A percentile compares a stretch with the other conserved stretches of the same genome.
Evolutionary conservation across 2,329 filamentous ascomycete species (phyloP).

Genomic region (Corynespora cassiicola): DNA sequence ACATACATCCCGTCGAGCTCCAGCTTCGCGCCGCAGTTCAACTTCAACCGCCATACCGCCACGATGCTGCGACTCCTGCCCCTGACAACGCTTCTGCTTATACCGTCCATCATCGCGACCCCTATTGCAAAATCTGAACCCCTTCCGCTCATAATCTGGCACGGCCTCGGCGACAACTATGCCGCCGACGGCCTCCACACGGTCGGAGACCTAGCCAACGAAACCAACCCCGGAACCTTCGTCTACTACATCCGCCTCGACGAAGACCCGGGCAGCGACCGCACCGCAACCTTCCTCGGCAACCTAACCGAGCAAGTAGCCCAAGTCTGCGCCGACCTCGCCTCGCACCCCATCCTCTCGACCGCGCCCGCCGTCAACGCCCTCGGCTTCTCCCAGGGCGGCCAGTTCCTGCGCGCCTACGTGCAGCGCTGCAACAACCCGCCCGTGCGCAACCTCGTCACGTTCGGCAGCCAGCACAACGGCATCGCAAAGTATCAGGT

Average conservation of each 20-base stretch:
- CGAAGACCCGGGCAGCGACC: constrained; percentile 71
- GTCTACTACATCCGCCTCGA: constrained; percentile 80
- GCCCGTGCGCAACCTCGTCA: constrained; percentile 78
- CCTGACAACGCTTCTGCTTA: constrained; percentile 27
- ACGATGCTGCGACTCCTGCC: constrained; percentile 29
- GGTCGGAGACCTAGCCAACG: constrained; percentile 74
- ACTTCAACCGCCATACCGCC: constrained; percentile 11
- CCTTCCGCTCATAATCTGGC: constrained; percentile 94
- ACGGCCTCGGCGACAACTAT: constrained; percentile 81
- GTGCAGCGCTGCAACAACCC: constrained; percentile 84
- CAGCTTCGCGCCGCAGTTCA: constrained; percentile 4
- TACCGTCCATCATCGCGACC: constrained; percentile 20
- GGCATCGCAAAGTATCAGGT: constrained; percentile 84
- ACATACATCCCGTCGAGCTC: constrained; percentile 23
- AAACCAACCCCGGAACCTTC: constrained; percentile 80
- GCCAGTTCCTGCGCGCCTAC: constrained; percentile 92
- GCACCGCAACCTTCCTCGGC: constrained; percentile 86
- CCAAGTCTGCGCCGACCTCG: constrained; percentile 78
- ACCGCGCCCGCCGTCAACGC: constrained; percentile 86
- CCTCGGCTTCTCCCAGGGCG: constrained; percentile 93
- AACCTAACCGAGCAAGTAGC: constrained; percentile 82
- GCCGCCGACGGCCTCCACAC: constrained; percentile 74
- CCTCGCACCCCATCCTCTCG: constrained; percentile 77
- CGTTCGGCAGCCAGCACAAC: constrained; percentile 90
- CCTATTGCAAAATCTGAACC: constrained; percentile 23